A percentile compares a stretch with the other conserved stretches of the same genome.
Conservation (phyloP, 805 yeast genomes). For the Kodamaea restingae region DNA sequence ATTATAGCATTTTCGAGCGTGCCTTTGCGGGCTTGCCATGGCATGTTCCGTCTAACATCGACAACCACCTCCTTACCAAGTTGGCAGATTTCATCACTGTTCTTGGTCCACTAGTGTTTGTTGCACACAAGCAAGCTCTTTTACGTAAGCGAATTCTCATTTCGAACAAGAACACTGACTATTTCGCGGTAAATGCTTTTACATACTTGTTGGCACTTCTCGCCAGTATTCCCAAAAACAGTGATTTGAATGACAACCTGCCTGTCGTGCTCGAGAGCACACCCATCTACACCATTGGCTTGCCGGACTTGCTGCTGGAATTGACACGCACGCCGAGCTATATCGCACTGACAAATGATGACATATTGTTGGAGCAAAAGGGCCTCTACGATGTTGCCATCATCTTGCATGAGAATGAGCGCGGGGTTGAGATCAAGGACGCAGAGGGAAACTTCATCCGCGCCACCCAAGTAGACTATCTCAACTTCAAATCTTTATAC, state of each 20-base stretch:
- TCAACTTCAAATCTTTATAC: slow-evolving; percentile 32
- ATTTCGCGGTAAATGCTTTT: slow-evolving; percentile 30
- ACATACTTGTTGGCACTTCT: slow-evolving; percentile 57
- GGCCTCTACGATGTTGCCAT: slow-evolving; percentile 47
- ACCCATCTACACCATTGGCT: slow-evolving; percentile 61
- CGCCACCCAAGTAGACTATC: slow-evolving; percentile 36
- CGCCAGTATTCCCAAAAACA: slow-evolving; percentile 60
- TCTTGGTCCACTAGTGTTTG: slow-evolving; percentile 57
- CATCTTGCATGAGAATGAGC: slow-evolving; percentile 16
- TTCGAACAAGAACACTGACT: slow-evolving; percentile 14
- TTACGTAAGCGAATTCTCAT: slow-evolving; percentile 52
- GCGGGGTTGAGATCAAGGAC: slow-evolving; percentile 14
- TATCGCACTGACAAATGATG: slow-evolving; percentile 65
- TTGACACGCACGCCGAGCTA: slow-evolving; percentile 31
- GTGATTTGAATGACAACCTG: slow-evolving; percentile 17
- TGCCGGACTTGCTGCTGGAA: slow-evolving; percentile 46
- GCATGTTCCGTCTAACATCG: slow-evolving; percentile 17
- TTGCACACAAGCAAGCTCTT: slow-evolving; percentile 59
- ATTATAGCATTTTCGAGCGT: slow-evolving; percentile 17
- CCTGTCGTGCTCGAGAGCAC: slow-evolving; percentile 3
- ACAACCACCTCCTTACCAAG: slow-evolving; percentile 41
- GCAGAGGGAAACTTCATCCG: slow-evolving; percentile 13
- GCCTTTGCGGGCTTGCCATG: slow-evolving; percentile 11
- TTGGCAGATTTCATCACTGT: slow-evolving; percentile 29
- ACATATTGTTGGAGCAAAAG: slow-evolving; percentile 52